phyloP scores from a whole-genome alignment of 305 asterid species.

The Stenogyne calaminthoides region DNA sequence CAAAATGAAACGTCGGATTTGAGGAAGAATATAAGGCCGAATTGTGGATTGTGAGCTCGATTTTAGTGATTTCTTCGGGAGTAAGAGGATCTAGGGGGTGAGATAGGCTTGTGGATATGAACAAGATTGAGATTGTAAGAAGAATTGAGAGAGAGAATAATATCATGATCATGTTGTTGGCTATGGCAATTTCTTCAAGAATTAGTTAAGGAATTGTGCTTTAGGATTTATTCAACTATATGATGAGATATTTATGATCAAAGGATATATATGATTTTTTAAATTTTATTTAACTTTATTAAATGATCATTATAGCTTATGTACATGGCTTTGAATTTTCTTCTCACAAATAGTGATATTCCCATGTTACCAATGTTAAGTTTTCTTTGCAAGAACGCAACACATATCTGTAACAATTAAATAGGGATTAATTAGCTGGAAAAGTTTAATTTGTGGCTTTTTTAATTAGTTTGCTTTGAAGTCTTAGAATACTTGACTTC shows the following conservation, averaged over 20 bases:
- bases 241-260: no score
- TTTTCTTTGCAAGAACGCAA: slow-evolving; percentile 34
- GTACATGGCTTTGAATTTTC: slow-evolving; percentile 18
- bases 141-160: slow-evolving; percentile 24
- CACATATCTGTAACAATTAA: slow-evolving; percentile 32
- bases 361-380: slow-evolving; percentile 26
- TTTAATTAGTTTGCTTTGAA: slow-evolving; percentile 45
- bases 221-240: no score
- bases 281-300: not conserved
- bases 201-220: no score
- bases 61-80: slow-evolving; percentile 50
- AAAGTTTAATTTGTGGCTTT: slow-evolving; percentile 29
- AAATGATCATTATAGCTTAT: slow-evolving; percentile 2
- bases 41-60: slow-evolving; percentile 44
- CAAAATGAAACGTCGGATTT: slow-evolving; percentile 58
- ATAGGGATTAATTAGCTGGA: slow-evolving; percentile 22
- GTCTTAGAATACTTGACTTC: slow-evolving; percentile 47
- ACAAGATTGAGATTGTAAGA: slow-evolving; percentile 14
- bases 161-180: slow-evolving; percentile 39
- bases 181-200: slow-evolving; percentile 25
- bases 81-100: slow-evolving; percentile 78
- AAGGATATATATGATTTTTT: no score
- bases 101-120: slow-evolving; percentile 11
- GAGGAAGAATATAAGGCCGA: slow-evolving; percentile 40
- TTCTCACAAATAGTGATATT: slow-evolving; percentile 1